These are phyloP conservation scores for Ceratobasidium sp. DNA, from an alignment of 1,284 basidiomycete genomes.

Conservation along the genomic window DNA sequence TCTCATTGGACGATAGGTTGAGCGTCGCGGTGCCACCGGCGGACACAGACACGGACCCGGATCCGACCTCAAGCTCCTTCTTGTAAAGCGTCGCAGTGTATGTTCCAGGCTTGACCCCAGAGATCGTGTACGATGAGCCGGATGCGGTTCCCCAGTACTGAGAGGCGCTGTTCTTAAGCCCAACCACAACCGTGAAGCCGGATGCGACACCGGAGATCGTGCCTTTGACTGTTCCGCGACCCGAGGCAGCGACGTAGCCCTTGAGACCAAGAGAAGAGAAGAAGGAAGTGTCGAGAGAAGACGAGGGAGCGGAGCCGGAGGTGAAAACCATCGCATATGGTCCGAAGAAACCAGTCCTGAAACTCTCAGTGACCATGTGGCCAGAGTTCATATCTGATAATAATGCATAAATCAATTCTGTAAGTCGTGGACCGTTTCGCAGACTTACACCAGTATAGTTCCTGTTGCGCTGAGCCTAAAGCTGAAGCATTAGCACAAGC, in stretches of 20 bases:
- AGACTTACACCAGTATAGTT: constrained; percentile 43
- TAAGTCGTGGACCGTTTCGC: too few species aligned
- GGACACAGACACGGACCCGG: constrained; percentile 60
- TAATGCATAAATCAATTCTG: not conserved
- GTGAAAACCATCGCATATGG: constrained; percentile 50
- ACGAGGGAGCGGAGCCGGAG: constrained; percentile 36
- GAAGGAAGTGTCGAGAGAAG: constrained; percentile 61
- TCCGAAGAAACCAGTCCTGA: constrained; percentile 47
- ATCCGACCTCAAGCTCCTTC: constrained; percentile 63
- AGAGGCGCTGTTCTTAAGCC: constrained; percentile 60
- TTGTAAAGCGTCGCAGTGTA: constrained; percentile 62
- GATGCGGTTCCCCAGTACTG: constrained; percentile 62
- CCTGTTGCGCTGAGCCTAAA: constrained; percentile 23
- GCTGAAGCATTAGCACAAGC: not conserved
- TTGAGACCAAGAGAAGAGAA: constrained; percentile 62
- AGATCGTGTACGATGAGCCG: constrained; percentile 62
- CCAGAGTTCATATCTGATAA: constrained; percentile 47
- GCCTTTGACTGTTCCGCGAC: constrained; percentile 64
- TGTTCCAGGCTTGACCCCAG: constrained; percentile 65
- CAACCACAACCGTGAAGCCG: constrained; percentile 59
- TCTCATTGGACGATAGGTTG: constrained; percentile 56
- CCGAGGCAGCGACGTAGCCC: constrained; percentile 63
- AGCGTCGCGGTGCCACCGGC: constrained; percentile 58
- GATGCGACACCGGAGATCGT: constrained; percentile 63
- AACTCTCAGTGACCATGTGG: constrained; percentile 48